phyloP scores from a whole-genome alignment of 2,329 filamentous ascomycete genomes.

The Fusarium luffae region DNA sequence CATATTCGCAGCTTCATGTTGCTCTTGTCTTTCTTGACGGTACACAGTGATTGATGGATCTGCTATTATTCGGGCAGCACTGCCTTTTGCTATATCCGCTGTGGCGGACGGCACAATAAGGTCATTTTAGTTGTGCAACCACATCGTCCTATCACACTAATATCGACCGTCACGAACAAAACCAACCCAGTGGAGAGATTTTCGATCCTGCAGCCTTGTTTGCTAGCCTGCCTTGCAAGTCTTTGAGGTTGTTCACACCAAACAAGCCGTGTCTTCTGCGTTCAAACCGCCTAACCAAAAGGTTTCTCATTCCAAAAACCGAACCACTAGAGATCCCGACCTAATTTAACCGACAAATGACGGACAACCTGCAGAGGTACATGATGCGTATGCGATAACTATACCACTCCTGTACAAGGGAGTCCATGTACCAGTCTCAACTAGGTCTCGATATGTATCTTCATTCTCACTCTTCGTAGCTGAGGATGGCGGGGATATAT shows the following conservation, averaged over 20 bases:
- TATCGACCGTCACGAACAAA: slow-evolving; percentile 9
- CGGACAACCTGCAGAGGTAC: background rate
- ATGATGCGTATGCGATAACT: slow-evolving; percentile 12
- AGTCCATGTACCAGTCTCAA: slow-evolving; percentile 22
- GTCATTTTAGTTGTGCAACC: slow-evolving; percentile 31
- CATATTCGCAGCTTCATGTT: slow-evolving; percentile 4
- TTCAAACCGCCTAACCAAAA: slow-evolving; percentile 18
- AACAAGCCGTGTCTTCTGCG: slow-evolving; percentile 14
- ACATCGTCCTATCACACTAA: slow-evolving; percentile 29
- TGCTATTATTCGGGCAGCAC: slow-evolving; percentile 22
- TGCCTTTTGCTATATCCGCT: slow-evolving; percentile 20
- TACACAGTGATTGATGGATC: slow-evolving; percentile 27
- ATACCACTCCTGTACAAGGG: slow-evolving; percentile 15
- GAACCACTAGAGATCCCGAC: slow-evolving; percentile 17
- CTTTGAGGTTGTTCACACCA: slow-evolving; percentile 26
- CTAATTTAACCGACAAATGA: slow-evolving; percentile 16
- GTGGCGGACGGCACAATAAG: slow-evolving; percentile 38
- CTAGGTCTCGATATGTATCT: slow-evolving; percentile 12
- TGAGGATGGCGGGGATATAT: slow-evolving; percentile 20
- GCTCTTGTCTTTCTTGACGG: slow-evolving; percentile 18
- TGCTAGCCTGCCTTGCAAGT: slow-evolving; percentile 5
- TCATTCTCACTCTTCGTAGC: slow-evolving; percentile 1
- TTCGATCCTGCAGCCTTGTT: slow-evolving; percentile 31
- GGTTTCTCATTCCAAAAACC: slow-evolving; percentile 14
- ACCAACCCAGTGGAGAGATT: slow-evolving; percentile 9